These are phyloP conservation scores for Plasmodium reichenowi DNA, from an alignment of 169 alveolate species.

Conservation along the genomic window DNA sequence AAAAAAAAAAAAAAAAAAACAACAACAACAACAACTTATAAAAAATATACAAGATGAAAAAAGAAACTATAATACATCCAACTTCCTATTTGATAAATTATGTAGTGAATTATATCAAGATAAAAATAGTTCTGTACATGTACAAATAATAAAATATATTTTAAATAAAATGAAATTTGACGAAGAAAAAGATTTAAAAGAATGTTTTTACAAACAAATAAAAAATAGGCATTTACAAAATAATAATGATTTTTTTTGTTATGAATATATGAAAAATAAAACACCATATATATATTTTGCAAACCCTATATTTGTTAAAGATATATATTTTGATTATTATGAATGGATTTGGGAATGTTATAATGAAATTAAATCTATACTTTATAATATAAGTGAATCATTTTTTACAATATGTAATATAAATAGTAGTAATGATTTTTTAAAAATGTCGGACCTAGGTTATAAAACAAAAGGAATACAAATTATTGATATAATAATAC, in stretches of 20 bases:
- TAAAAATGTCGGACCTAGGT: slow-evolving; percentile 41
- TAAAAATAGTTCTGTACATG: slow-evolving; percentile 20
- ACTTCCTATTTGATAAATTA: slow-evolving; percentile 13
- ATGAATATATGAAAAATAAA: slow-evolving; percentile 7
- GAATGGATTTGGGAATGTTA: background rate
- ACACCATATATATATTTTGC: slow-evolving; percentile 18
- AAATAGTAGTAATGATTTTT: slow-evolving; percentile 13
- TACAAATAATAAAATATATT: slow-evolving; percentile 16
- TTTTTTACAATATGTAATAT: slow-evolving; percentile 18
- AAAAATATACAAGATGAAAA: background rate
- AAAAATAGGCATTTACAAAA: background rate
- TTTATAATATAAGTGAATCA: slow-evolving; percentile 22
- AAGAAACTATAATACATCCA: background rate
- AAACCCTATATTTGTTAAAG: slow-evolving; percentile 31
- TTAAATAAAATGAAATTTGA: slow-evolving; percentile 21
- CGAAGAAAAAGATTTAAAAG: slow-evolving; percentile 4
- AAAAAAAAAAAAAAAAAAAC: background rate
- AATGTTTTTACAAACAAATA: background rate
- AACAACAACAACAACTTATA: background rate
- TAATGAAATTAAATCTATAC: slow-evolving; percentile 26
- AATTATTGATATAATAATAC: slow-evolving; percentile 22
- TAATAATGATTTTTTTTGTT: slow-evolving; percentile 16
- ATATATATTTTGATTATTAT: slow-evolving; percentile 18
- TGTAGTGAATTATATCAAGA: slow-evolving; percentile 31
- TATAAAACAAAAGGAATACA: slow-evolving; percentile 16